phyloP scores from a whole-genome alignment of 2,329 filamentous ascomycete species.

The Cordyceps fumosorosea region DNA sequence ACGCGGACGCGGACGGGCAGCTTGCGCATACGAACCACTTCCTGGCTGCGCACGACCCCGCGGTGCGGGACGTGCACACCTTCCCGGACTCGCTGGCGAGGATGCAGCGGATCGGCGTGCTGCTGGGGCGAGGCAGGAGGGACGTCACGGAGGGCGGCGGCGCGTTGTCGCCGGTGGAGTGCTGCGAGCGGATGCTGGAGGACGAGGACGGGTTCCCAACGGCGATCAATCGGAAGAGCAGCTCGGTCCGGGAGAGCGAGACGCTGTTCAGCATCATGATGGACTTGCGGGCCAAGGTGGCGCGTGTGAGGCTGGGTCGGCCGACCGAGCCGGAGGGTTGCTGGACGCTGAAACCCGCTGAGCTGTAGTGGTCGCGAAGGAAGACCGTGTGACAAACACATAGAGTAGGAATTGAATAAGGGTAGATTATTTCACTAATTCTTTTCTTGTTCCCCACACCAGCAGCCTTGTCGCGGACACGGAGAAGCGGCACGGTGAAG shows the following conservation, averaged over 20 bases:
- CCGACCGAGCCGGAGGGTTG: not conserved
- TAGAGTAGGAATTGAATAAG: too few species aligned
- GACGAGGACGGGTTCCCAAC: conserved; percentile 1
- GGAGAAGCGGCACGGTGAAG: too few species aligned
- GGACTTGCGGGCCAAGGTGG: not conserved
- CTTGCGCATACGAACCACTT: not conserved
- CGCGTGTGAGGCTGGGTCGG: not conserved
- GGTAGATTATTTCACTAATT: too few species aligned
- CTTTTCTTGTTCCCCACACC: too few species aligned
- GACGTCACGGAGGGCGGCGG: too few species aligned
- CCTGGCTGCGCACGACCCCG: not conserved
- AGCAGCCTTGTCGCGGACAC: too few species aligned
- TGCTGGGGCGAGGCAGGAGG: too few species aligned
- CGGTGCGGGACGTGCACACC: too few species aligned
- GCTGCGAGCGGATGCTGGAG: conserved; percentile 2
- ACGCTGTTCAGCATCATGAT: conserved; percentile 5
- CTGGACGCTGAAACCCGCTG: not conserved
- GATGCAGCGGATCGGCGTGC: too few species aligned
- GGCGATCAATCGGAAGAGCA: conserved; percentile 5
- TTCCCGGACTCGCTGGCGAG: too few species aligned
- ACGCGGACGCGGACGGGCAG: not conserved
- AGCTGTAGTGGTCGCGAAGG: not conserved
- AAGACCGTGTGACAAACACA: too few species aligned
- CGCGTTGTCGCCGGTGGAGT: too few species aligned
- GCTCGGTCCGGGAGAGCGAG: not conserved